Evolutionary conservation across 768 basidiomycete genomes (phyloP), one percentile per base, ranked within the genome.

Genomic region (Russula griseocarnosa): DNA sequence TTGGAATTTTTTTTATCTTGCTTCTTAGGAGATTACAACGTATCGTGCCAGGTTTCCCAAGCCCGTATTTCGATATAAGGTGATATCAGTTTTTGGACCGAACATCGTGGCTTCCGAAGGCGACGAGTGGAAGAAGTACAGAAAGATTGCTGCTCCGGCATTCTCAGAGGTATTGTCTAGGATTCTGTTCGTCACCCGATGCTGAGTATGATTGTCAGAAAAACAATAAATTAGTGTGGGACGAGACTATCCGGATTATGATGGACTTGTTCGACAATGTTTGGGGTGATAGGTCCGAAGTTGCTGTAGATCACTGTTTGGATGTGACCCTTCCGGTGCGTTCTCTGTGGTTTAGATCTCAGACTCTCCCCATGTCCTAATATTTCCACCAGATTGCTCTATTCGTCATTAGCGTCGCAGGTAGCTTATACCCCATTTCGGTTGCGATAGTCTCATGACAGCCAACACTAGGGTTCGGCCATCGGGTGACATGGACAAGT

Each of bases 261-360:
- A 34, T 66, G 24, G 75, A 75, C 38, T 59, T 79, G 52, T 73
- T 66, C 52, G 65, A 74, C 20, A 79, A 79, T 20, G 74, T 81
- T 3, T 86, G 86, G 83, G 74, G 70, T 6, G 71, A 74, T 36
- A 73, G 74, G 65, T 70, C 77, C 38, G 72, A 74, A 54, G 69
- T 86, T 16, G 68, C 69, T 4, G 67, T 80, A 20, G 77, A 82
- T 52, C 77, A 86, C 67, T 75, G 75, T 52, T 71, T 82, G 3
- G 81, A 84, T 38, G 70, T 86, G n/a, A 86, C 84, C 0, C 70
- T 83, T 5, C 82, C 82, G 11, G 85, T 85, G 56, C 58, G 79
- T 49, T 28, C 3, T 16, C 26, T 8, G 9, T 18, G n/a, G 0
- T 22, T 28, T 26, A 16, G 11, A 10, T 10, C 24, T 28, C 32